Base-by-base conservation (phyloP, 441 rosid species). In the Erysimum pusillum region DNA sequence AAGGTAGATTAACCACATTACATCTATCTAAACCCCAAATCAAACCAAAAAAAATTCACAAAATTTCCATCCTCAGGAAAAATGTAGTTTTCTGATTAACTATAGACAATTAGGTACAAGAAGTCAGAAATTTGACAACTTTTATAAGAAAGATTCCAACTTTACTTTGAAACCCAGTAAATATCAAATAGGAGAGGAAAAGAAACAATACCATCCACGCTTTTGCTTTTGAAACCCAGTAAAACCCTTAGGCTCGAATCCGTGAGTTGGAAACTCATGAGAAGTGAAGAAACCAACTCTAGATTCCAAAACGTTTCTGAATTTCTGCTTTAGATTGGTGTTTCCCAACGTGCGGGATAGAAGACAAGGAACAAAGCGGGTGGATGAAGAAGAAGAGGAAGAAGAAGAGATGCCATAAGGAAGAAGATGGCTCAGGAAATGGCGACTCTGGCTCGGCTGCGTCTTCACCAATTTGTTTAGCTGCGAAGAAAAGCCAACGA, bases 141-240 rank as follows among this genome's bases (percentile, higher is more conserved):
- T 2, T n/a, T 58, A 9, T 9, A 1, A 9, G 41, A 57, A 57
- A n/a, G 12, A 31, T 7, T 57, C 13, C 3, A 58, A 46, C 10
- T 46, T 46, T 46, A 15, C 52, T 46, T 15, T 8, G 20, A 46
- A 46, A 13, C 35, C 34, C 18, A 13, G 17, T 2, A 42, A 39
- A 42, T 0, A 41, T 7, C 20, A 25, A 15, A 34, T 1, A 15
- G 8, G 17, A 51, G 60, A 49, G n/a, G 12, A 42, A 31, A 41
- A 56, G 53, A 7, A 31, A 28, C 53, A 31, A 39, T 84, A 94
- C 96, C 92, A 75, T 72, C 74, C 42, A 59, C 81, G 76, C 45
- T 80, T 79, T n/a, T 60, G 76, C 45, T 80, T 79, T 17, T 60
- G 67, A 75, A 75, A 88, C 61, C 81, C 75, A 73, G 74, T 82